Base-by-base conservation (phyloP, 129 eudicot species). In the Helianthus tuberosus region DNA sequence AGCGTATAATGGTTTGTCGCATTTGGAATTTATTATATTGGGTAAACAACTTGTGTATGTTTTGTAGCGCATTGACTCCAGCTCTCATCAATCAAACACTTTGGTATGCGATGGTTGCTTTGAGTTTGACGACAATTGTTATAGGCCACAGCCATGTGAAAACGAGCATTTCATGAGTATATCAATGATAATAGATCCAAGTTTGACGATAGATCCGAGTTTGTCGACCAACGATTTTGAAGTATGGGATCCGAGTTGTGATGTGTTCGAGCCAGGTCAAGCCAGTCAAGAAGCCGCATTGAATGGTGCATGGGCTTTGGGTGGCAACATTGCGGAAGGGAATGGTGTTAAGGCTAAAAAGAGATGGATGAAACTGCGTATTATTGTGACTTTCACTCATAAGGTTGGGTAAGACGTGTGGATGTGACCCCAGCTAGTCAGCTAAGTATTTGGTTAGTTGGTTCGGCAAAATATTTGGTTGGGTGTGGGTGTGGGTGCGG, bases 1-100 rank as follows among this genome's bases (percentile, higher is more conserved):
- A 27, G 1, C 32, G 32, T 27, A 27, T 27, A 27, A 27, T 27
- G 32, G 32, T 27, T 27, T 27, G 3, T 1, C 3, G 32, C 32
- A 27, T 27, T 27, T 27, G 32, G 32, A 1, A 27, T 27, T 32
- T 39, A 39, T 38, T 2, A 6, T 38, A 38, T 38, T 17, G 6
- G 41, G 8, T 58, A 43, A 11, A 27, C 8, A 46, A 4, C 20
- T 23, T 13, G 6, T 11, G 10, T 20, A 7, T 14, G 17, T 12
- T 65, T 52, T 64, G 65, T 52, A 75, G 79, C 10, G 11, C 43
- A 43, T 41, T 53, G 66, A 53, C 52, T 65, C 66, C 66, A 39
- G 35, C 35, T 65, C 64, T 75, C 79, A 69, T 4, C 43, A 4
- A 6, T 38, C 43, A 38, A 38, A 38, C 8, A 38, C 6, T 5